Conservation (phyloP, 2,329 filamentous ascomycete species). For the Coleophoma eucalyptorum region DNA sequence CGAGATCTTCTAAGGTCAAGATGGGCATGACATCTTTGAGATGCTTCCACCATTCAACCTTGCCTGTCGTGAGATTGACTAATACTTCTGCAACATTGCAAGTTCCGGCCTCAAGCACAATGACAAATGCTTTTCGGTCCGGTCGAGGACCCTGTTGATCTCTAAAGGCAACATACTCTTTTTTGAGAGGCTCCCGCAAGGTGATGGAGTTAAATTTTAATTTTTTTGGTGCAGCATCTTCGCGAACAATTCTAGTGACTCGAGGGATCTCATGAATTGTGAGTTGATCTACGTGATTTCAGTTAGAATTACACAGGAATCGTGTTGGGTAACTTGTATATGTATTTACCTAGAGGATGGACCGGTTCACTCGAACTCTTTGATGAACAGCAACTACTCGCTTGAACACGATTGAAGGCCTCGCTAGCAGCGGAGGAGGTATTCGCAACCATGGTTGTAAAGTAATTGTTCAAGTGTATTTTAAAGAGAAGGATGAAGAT, state of each 20-base stretch:
- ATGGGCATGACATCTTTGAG: constrained; percentile 32
- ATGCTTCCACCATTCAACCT: constrained; percentile 41
- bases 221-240: neutral
- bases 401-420: neutral
- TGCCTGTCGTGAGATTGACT: constrained; percentile 40
- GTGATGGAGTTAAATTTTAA: constrained; percentile 57
- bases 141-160: constrained; percentile 41
- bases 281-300: neutral
- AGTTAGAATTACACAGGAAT: neutral
- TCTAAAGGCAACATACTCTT: constrained; percentile 53
- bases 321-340: neutral
- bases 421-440: neutral
- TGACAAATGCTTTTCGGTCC: constrained; percentile 46
- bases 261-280: neutral
- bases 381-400: neutral
- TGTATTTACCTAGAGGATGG: neutral
- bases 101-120: constrained; percentile 38
- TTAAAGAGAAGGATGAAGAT: no score
- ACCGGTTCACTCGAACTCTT: neutral
- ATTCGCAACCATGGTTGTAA: neutral
- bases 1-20: constrained; percentile 83
- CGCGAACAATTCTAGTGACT: neutral
- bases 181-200: constrained; percentile 47
- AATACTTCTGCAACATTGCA: constrained; percentile 45
- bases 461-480: no score